A percentile compares a stretch with the other conserved stretches of the same genome.
Evolutionary conservation across 2,329 filamentous ascomycete genomes (phyloP).

Genomic region (Cercospora citrullina): DNA sequence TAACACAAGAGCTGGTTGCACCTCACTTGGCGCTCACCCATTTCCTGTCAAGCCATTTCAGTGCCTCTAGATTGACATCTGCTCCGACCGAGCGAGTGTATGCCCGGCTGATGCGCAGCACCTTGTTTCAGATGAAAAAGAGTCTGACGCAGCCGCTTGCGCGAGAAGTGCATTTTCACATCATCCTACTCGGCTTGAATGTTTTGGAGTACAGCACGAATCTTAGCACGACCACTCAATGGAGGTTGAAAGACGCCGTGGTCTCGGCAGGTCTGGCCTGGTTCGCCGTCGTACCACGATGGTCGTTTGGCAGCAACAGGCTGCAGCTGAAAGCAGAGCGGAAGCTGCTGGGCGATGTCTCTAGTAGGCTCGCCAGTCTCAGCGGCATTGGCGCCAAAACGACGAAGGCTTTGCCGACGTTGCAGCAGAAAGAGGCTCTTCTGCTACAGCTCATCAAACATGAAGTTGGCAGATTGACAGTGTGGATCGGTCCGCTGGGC

Average conservation of each 20-base stretch:
- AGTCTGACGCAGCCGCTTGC: slow-evolving; percentile 80
- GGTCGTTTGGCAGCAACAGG: slow-evolving; percentile 94
- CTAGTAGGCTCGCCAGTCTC: slow-evolving; percentile 64
- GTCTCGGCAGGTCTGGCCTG: slow-evolving; percentile 83
- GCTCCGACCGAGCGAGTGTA: slow-evolving; percentile 80
- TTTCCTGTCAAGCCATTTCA: slow-evolving; percentile 93
- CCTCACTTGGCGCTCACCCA: slow-evolving; percentile 84
- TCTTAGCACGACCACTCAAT: slow-evolving; percentile 65
- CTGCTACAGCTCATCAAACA: slow-evolving; percentile 77
- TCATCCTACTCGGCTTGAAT: slow-evolving; percentile 77
- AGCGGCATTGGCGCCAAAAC: slow-evolving; percentile 56
- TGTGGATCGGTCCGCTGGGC: slow-evolving; percentile 85
- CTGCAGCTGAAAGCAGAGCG: slow-evolving; percentile 93
- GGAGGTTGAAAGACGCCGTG: slow-evolving; percentile 85
- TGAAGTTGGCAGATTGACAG: slow-evolving; percentile 77
- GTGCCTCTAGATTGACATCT: slow-evolving; percentile 82
- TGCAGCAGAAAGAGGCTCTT: slow-evolving; percentile 80
- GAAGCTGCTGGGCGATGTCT: slow-evolving; percentile 74
- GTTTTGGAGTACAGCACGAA: slow-evolving; percentile 71
- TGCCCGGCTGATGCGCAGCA: slow-evolving; percentile 74
- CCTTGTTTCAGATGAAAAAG: slow-evolving; percentile 70
- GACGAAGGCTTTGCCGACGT: slow-evolving; percentile 59
- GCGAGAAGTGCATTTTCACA: slow-evolving; percentile 86
- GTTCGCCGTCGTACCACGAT: slow-evolving; percentile 79
- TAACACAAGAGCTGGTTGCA: slow-evolving; percentile 77